Evolutionary conservation across 495 filamentous ascomycete genomes (phyloP).

Genomic region (Gamarada debralockiae): DNA sequence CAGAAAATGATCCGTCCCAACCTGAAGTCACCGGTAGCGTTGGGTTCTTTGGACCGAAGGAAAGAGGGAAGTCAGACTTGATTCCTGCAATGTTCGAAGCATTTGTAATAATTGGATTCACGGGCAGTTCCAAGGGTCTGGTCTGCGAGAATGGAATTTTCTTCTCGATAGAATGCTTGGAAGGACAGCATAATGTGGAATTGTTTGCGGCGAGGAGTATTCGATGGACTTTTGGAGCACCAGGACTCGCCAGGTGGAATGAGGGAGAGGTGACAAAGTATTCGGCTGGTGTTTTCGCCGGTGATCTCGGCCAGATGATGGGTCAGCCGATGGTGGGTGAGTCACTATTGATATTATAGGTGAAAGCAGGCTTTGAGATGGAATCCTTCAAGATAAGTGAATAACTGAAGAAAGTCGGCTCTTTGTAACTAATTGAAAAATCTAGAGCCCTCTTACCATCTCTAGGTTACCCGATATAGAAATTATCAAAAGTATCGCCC

Average conservation of each 20-base stretch:
- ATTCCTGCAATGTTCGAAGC: neutral
- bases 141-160: slow-evolving; percentile 5
- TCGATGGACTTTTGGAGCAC: slow-evolving; percentile 11
- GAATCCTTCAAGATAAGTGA: too few species aligned
- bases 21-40: neutral
- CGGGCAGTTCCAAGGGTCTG: neutral
- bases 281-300: slow-evolving; percentile 1
- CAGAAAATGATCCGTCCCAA: too few species aligned
- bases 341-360: too few species aligned
- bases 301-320: neutral
- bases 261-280: neutral
- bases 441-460: too few species aligned
- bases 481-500: too few species aligned
- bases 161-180: slow-evolving; percentile 2
- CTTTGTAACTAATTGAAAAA: too few species aligned
- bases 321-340: too few species aligned
- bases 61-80: neutral
- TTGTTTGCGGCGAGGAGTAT: slow-evolving; percentile 5
- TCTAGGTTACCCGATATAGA: too few species aligned
- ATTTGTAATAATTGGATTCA: slow-evolving; percentile 1
- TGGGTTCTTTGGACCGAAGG: neutral
- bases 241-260: slow-evolving; percentile 11
- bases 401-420: too few species aligned
- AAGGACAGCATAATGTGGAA: neutral
- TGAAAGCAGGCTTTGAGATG: too few species aligned